Percentiles rank a stretch among this genome's conserved stretches.
These are phyloP conservation scores for Phytophthora kernoviae DNA, from an alignment of 352 stramenopile species.

Conservation along the genomic window DNA sequence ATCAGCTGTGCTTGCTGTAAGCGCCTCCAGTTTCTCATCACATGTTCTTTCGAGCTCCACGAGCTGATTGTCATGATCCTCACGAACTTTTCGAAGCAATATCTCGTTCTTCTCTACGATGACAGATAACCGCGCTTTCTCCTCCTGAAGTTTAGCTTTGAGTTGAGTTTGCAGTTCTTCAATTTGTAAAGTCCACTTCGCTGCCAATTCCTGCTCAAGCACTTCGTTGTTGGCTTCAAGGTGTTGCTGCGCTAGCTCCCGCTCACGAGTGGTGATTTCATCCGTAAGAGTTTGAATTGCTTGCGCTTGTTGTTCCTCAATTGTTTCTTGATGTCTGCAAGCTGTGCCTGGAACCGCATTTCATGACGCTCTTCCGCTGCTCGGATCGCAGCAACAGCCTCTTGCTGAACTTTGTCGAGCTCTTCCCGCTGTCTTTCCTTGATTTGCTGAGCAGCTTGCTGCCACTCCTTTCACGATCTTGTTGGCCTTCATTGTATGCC, in stretches of 20 bases:
- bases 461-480: constrained; percentile 82
- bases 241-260: constrained; percentile 26
- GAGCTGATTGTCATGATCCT: constrained; percentile 20
- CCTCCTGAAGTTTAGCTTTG: constrained; percentile 8
- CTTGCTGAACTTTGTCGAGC: constrained; percentile 57
- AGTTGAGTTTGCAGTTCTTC: constrained; percentile 22
- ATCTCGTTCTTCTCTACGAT: constrained; percentile 15
- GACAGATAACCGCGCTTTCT: constrained; percentile 9
- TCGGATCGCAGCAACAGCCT: constrained; percentile 66
- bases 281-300: constrained; percentile 23
- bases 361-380: constrained; percentile 68
- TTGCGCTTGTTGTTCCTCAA: constrained; percentile 34
- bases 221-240: constrained; percentile 21
- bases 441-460: constrained; percentile 70
- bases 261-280: constrained; percentile 34
- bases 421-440: constrained; percentile 79
- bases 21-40: constrained; percentile 20
- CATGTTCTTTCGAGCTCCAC: constrained; percentile 31
- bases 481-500: constrained; percentile 61
- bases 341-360: constrained; percentile 49
- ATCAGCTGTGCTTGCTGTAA: background rate
- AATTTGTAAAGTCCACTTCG: constrained; percentile 15
- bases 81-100: constrained; percentile 13
- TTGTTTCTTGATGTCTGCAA: constrained; percentile 33
- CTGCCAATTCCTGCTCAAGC: constrained; percentile 27